Base-by-base conservation (phyloP, 768 basidiomycete genomes). In the Xerocomellus intermedius region DNA sequence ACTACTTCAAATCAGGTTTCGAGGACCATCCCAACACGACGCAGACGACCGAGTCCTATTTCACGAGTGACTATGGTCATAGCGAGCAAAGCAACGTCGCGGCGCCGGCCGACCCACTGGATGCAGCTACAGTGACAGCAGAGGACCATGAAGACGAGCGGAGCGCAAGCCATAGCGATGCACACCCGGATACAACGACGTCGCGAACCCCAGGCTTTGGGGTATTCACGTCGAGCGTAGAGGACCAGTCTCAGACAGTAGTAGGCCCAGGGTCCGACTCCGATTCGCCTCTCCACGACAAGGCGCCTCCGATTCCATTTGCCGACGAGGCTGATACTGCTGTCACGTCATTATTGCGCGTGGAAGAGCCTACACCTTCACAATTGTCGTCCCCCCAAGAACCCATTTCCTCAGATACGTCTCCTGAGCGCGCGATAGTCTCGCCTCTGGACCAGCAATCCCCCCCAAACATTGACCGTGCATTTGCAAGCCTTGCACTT, bases 201-300 rank as follows among this genome's bases (percentile, higher is more conserved):
- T 58, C 63, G 13, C 62, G 50, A 22, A 71, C 75, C 10, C 79
- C 81, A n/a, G 83, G 83, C 6, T 83, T 84, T 69, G 78, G 80
- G 60, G 57, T 81, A 39, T 69, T 67, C 44, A 61, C 57, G 22
- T 56, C 60, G 54, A 61, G 30, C 39, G 17, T 50, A 21, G 70
- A 62, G 48, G 61, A 55, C 66, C 74, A 57, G 50, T 64, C 52
- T 45, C 32, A 63, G 61, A 38, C 59, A 26, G 26, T 54, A 30
- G 54, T 28, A 41, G 53, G 47, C 22, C 48, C 59, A 42, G 50
- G 50, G 42, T 24, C 60, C 55, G 50, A 52, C 64, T 24, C 60
- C 55, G 50, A 53, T 64, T 41, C 55, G 56, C 48, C 60, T 55
- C 35, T 43, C 44, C 51, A 37, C 19, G 58, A 63, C 45, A 26